Evolutionary conservation across 2,329 filamentous ascomycete genomes (phyloP).

Genomic region (Emergomyces pasteurianus): DNA sequence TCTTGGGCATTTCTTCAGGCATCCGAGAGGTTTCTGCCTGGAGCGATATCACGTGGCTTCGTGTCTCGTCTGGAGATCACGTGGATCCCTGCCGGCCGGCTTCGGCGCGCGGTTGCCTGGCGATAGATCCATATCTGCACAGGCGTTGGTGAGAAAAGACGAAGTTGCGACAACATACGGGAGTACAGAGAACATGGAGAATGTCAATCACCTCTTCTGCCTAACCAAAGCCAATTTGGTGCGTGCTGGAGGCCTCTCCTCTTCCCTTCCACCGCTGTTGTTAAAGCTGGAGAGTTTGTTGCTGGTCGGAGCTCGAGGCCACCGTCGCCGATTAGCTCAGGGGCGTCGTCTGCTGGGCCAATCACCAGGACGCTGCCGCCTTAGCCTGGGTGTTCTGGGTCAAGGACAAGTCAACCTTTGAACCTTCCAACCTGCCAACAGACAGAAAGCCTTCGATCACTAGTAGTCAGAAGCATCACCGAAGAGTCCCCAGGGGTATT

Average conservation of each 20-base stretch:
- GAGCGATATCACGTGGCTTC: background rate
- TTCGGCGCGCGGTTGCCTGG: background rate
- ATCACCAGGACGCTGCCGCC: conserved; percentile 19
- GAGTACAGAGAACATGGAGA: background rate
- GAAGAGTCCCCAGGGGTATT: background rate
- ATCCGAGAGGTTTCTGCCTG: background rate
- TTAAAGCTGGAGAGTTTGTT: too few species aligned
- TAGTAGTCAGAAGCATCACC: too few species aligned
- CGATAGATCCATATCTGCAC: background rate
- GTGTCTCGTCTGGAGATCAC: background rate
- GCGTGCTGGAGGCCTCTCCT: background rate
- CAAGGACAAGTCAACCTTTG: background rate
- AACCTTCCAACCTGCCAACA: background rate
- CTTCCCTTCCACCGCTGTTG: too few species aligned
- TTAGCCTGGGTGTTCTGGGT: conserved; percentile 6
- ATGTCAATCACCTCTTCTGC: background rate
- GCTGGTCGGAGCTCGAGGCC: background rate
- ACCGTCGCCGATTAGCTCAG: background rate
- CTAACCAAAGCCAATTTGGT: background rate
- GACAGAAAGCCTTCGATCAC: background rate
- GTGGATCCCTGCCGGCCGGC: background rate
- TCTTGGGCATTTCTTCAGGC: background rate
- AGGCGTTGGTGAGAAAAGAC: too few species aligned
- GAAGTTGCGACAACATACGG: too few species aligned
- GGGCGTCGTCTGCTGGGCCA: conserved; percentile 5